These are phyloP conservation scores for Xylariaceae sp. DNA, from an alignment of 2,329 filamentous ascomycete genomes.

Conservation along the genomic window DNA sequence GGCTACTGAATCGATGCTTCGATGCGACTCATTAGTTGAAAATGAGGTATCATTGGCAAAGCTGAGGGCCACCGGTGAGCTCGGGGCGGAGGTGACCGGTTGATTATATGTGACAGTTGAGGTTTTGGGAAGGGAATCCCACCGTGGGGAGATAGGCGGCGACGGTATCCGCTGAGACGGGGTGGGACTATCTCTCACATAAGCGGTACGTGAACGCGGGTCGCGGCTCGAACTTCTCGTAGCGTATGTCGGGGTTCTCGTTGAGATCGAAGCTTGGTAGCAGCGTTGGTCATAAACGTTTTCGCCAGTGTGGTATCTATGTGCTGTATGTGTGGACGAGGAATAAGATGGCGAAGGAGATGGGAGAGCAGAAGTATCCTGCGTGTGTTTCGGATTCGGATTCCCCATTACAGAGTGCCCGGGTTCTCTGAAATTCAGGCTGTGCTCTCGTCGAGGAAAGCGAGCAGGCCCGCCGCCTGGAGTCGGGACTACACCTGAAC, in stretches of 20 bases:
- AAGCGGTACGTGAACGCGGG: slow-evolving; percentile 6
- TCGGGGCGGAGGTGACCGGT: slow-evolving; percentile 32
- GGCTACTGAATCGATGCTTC: slow-evolving; percentile 31
- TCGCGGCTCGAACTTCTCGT: slow-evolving; percentile 27
- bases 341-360: slow-evolving; percentile 30
- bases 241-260: slow-evolving; percentile 23
- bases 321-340: slow-evolving; percentile 19
- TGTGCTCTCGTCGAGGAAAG: slow-evolving; percentile 39
- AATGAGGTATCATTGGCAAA: slow-evolving; percentile 31
- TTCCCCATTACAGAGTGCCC: slow-evolving; percentile 33
- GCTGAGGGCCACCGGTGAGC: slow-evolving; percentile 31
- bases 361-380: slow-evolving; percentile 26
- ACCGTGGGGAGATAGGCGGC: slow-evolving; percentile 49
- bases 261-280: slow-evolving; percentile 27
- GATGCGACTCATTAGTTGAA: slow-evolving; percentile 31
- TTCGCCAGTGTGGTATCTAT: slow-evolving; percentile 15
- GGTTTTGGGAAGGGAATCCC: slow-evolving; percentile 52
- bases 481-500: slow-evolving; percentile 29
- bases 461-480: slow-evolving; percentile 31
- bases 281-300: slow-evolving; percentile 20
- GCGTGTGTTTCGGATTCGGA: slow-evolving; percentile 37
- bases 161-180: slow-evolving; percentile 25
- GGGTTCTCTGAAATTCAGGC: slow-evolving; percentile 37
- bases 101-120: slow-evolving; percentile 36
- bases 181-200: slow-evolving; percentile 21